These are phyloP conservation scores for Aquanectria penicillioides DNA, from an alignment of 2,329 filamentous ascomycete genomes.

Conservation along the genomic window DNA sequence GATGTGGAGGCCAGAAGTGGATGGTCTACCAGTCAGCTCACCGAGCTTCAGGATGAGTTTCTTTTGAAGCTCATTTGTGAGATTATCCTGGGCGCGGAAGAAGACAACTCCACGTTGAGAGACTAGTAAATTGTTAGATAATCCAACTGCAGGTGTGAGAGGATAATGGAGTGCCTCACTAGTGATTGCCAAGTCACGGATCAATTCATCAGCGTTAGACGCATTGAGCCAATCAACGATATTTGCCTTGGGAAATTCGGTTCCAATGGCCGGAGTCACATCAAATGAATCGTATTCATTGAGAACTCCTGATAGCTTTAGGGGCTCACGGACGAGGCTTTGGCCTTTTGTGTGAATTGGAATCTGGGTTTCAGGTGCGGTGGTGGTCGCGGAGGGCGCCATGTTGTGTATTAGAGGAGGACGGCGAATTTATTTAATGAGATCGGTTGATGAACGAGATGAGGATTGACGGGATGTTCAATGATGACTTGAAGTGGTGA, in stretches of 20 bases:
- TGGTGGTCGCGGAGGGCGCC: conserved; percentile 32
- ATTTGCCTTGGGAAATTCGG: conserved; percentile 68
- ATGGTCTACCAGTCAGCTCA: conserved; percentile 65
- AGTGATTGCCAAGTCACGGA: conserved; percentile 74
- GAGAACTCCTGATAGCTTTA: conserved; percentile 61
- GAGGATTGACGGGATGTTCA: neutral
- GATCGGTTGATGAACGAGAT: neutral
- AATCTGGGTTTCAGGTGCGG: conserved; percentile 17
- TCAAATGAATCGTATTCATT: conserved; percentile 66
- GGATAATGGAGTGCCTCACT: conserved; percentile 54
- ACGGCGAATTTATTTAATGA: no score
- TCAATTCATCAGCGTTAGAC: conserved; percentile 69
- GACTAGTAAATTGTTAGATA: conserved; percentile 53
- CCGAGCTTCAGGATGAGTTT: conserved; percentile 70
- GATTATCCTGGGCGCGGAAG: conserved; percentile 70
- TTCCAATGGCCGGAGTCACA: conserved; percentile 69
- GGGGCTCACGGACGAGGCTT: conserved; percentile 49
- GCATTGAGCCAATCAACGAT: conserved; percentile 70
- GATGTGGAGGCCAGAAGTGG: conserved; percentile 66
- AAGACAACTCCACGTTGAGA: conserved; percentile 77
- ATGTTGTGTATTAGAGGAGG: conserved; percentile 20
- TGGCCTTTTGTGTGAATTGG: conserved; percentile 24
- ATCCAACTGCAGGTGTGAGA: neutral
- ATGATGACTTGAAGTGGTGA: no score
- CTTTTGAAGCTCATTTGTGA: conserved; percentile 73